Conservation (phyloP, 179 eudicot species). For the Silene vulgaris region DNA sequence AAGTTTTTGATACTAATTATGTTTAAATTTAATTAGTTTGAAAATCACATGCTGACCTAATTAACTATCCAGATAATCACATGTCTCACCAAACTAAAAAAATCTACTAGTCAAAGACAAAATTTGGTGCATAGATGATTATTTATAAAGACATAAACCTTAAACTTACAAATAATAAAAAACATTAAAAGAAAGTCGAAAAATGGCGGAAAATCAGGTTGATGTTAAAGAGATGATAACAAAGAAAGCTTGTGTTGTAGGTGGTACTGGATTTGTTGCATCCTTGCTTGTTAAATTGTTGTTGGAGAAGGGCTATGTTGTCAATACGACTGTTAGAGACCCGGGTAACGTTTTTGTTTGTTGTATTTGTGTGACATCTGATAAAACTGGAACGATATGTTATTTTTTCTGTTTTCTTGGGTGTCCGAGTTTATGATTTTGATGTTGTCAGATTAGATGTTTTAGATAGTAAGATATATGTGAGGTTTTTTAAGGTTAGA, state of each 20-base stretch:
- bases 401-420: not conserved
- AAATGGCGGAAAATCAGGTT: constrained; percentile 12
- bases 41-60: constrained; percentile 31
- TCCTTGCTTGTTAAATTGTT: constrained; percentile 49
- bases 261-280: constrained; percentile 64
- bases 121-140: not conserved
- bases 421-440: too few species aligned
- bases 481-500: too few species aligned
- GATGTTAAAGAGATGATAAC: constrained; percentile 14
- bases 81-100: constrained; percentile 13
- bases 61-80: constrained; percentile 17
- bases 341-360: constrained; percentile 36
- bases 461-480: not conserved
- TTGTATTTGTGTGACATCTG: not conserved
- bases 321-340: constrained; percentile 64
- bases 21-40: not conserved
- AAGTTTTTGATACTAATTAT: too few species aligned
- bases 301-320: constrained; percentile 49
- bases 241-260: constrained; percentile 54
- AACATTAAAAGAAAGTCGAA: not conserved
- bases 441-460: not conserved
- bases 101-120: not conserved
- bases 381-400: constrained; percentile 2
- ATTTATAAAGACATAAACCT: not conserved
- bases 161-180: not conserved